Conservation (phyloP, 169 alveolate genomes). For the Plasmodium blacklocki region DNA sequence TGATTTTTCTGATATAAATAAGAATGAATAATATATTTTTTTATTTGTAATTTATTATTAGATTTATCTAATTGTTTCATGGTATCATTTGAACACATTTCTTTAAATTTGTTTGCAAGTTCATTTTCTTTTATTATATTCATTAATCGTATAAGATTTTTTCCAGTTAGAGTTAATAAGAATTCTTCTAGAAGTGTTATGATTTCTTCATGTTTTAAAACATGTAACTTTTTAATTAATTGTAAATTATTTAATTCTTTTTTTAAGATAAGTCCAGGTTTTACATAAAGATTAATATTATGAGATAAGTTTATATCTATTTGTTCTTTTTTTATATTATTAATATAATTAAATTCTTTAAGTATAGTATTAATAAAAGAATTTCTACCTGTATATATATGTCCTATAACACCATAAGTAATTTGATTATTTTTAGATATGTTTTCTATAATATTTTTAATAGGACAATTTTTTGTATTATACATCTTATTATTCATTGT, state of each 20-base stretch:
- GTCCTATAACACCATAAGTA: conserved; percentile 65
- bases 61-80: conserved; percentile 7
- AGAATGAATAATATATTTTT: conserved; percentile 21
- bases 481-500: not conserved
- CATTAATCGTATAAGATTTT: conserved; percentile 21
- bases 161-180: conserved; percentile 20
- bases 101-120: conserved; percentile 6
- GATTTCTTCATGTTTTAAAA: conserved; percentile 12
- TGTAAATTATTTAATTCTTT: conserved; percentile 31
- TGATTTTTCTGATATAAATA: conserved; percentile 4
- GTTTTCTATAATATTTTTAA: conserved; percentile 12
- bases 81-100: not conserved
- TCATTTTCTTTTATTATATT: conserved; percentile 6
- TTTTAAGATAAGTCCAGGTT: conserved; percentile 50
- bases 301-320: conserved; percentile 12
- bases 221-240: conserved; percentile 57
- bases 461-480: not conserved
- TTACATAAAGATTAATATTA: conserved; percentile 39
- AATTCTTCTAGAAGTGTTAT: conserved; percentile 32
- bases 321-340: not conserved
- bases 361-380: conserved; percentile 23
- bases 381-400: conserved; percentile 68
- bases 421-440: conserved; percentile 14
- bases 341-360: conserved; percentile 9
- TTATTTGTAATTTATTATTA: conserved; percentile 25